Conservation (phyloP, 257 asterid genomes). For the Jacaranda mimosifolia region DNA sequence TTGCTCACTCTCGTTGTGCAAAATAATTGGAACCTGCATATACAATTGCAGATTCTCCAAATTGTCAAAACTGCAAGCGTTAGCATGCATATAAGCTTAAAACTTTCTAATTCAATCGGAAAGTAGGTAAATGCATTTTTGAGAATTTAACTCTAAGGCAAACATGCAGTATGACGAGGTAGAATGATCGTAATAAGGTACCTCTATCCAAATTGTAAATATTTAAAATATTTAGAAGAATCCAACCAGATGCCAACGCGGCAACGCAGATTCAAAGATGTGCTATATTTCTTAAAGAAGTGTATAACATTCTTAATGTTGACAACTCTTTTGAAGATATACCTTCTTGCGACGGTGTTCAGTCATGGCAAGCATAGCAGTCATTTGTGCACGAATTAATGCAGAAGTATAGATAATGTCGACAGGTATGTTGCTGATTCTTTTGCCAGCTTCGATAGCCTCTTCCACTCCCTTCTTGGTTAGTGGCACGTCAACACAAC, state of each 20-base stretch:
- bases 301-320: neutral
- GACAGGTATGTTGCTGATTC: slow-evolving; percentile 93
- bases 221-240: neutral
- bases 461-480: slow-evolving; percentile 94
- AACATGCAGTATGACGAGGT: neutral
- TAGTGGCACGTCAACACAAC: slow-evolving; percentile 96
- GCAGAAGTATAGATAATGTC: slow-evolving; percentile 94
- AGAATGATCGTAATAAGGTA: slow-evolving; percentile 1
- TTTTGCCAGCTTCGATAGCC: slow-evolving; percentile 95
- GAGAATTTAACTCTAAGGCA: slow-evolving; percentile 2
- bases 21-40: slow-evolving; percentile 84
- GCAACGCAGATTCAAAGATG: neutral
- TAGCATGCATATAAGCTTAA: slow-evolving; percentile 6
- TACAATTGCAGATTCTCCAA: slow-evolving; percentile 10
- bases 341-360: slow-evolving; percentile 99
- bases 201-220: neutral
- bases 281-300: neutral
- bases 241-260: neutral
- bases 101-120: neutral
- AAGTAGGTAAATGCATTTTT: slow-evolving; percentile 6
- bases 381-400: slow-evolving; percentile 96
- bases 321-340: neutral
- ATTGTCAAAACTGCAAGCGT: neutral
- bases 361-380: slow-evolving; percentile 99
- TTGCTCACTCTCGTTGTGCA: slow-evolving; percentile 85